These are phyloP conservation scores for Trypanosoma theileri DNA, from an alignment of 208 protist genomes.

Conservation along the genomic window DNA sequence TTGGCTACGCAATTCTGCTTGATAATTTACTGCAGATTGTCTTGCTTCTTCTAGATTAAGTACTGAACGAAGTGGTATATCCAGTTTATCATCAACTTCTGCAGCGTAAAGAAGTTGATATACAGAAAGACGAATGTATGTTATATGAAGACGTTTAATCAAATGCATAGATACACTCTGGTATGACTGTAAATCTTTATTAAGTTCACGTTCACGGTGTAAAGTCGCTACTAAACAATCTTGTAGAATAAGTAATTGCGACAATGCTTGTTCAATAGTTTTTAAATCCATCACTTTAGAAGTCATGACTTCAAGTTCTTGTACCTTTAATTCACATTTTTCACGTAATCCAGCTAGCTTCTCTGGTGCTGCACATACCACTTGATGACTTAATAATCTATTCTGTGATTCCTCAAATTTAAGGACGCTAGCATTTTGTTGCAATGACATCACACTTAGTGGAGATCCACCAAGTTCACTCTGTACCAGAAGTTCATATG, in stretches of 20 bases:
- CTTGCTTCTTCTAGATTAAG: conserved; percentile 42
- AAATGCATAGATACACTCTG: conserved; percentile 41
- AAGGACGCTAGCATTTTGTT: conserved; percentile 32
- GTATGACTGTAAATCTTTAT: conserved; percentile 28
- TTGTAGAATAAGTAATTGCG: conserved; percentile 43
- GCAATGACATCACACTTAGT: conserved; percentile 50
- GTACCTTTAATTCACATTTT: conserved; percentile 33
- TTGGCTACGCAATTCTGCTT: conserved; percentile 32
- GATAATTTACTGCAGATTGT: conserved; percentile 10
- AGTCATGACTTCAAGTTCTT: conserved; percentile 13
- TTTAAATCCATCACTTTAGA: conserved; percentile 10
- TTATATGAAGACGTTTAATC: conserved; percentile 39
- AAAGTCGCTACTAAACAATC: conserved; percentile 56
- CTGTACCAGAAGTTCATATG: conserved; percentile 63
- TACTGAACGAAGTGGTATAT: conserved; percentile 37
- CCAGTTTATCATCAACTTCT: conserved; percentile 16
- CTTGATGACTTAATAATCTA: conserved; percentile 29
- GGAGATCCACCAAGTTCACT: conserved; percentile 39
- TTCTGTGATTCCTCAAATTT: conserved; percentile 21
- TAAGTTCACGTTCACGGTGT: conserved; percentile 46
- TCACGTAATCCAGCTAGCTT: conserved; percentile 47
- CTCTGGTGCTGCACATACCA: conserved; percentile 42
- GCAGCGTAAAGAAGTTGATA: conserved; percentile 19
- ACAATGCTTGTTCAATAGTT: conserved; percentile 22
- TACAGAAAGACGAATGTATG: conserved; percentile 29